phyloP scores from a whole-genome alignment of 202 grass and related monocot species.

The Carex arenaria region DNA sequence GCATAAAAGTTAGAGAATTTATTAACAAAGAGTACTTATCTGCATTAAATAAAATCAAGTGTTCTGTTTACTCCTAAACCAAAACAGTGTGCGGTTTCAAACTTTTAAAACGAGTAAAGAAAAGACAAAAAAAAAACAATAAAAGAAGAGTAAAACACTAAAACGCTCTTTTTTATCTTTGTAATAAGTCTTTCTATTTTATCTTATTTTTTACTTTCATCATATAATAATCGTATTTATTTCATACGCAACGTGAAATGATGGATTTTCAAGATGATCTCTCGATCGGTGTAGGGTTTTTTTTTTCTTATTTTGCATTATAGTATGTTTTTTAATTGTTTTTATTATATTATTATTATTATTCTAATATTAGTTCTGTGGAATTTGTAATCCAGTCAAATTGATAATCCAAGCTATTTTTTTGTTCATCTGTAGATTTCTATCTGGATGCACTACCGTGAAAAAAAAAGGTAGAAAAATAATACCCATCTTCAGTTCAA shows the following conservation, averaged over 20 bases:
- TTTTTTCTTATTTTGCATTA: background rate
- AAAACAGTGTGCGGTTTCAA: constrained; percentile 7
- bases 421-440: background rate
- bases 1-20: background rate
- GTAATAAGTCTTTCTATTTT: background rate
- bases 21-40: background rate
- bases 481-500: background rate
- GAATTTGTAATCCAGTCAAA: background rate
- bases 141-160: background rate
- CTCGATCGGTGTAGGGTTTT: background rate
- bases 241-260: background rate
- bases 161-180: background rate
- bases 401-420: background rate
- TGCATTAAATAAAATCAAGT: background rate
- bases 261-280: background rate
- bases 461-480: background rate
- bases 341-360: background rate
- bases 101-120: background rate
- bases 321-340: background rate
- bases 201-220: background rate
- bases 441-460: background rate
- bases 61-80: background rate
- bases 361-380: background rate
- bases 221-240: background rate
- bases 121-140: background rate